A percentile compares a stretch with the other conserved stretches of the same genome.
Conservation (phyloP, 106 monocot genomes). For the Dioscorea alata region DNA sequence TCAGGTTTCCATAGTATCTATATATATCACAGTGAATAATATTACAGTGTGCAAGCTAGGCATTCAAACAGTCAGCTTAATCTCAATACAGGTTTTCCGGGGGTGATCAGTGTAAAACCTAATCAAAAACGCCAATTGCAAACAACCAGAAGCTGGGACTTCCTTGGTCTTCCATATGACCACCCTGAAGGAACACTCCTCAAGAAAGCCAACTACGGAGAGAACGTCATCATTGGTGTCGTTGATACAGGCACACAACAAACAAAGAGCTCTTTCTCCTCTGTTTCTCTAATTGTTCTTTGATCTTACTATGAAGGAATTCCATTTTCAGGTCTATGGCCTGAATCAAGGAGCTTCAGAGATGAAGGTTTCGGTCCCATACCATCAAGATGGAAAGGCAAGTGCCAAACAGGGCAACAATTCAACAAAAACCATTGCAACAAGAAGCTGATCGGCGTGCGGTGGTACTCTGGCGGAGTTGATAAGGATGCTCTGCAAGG, state of each 20-base stretch:
- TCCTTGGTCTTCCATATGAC: neutral
- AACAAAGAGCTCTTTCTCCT: neutral
- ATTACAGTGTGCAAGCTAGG: neutral
- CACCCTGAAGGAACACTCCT: neutral
- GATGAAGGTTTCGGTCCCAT: conserved; percentile 16
- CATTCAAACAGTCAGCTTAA: too few relatives aligned
- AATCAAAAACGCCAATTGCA: neutral
- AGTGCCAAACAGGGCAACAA: conserved; percentile 10
- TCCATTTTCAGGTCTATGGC: conserved; percentile 33
- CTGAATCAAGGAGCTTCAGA: conserved; percentile 29
- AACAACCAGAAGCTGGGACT: conserved; percentile 14
- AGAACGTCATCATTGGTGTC: conserved; percentile 7
- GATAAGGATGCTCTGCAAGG: neutral
- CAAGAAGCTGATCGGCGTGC: conserved; percentile 21
- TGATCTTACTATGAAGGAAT: neutral
- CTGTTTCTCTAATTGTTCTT: neutral
- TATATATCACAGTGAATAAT: neutral
- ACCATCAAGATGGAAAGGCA: conserved; percentile 33
- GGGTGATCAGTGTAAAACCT: neutral
- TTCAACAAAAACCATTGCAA: conserved; percentile 17
- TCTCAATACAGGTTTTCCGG: neutral
- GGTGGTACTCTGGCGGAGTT: conserved; percentile 6
- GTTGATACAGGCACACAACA: neutral
- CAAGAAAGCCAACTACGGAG: neutral
- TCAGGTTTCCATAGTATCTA: conserved; percentile 9